Evolutionary conservation across 1,139 yeast species (phyloP).

Genomic region (Protomyces inouyei): DNA sequence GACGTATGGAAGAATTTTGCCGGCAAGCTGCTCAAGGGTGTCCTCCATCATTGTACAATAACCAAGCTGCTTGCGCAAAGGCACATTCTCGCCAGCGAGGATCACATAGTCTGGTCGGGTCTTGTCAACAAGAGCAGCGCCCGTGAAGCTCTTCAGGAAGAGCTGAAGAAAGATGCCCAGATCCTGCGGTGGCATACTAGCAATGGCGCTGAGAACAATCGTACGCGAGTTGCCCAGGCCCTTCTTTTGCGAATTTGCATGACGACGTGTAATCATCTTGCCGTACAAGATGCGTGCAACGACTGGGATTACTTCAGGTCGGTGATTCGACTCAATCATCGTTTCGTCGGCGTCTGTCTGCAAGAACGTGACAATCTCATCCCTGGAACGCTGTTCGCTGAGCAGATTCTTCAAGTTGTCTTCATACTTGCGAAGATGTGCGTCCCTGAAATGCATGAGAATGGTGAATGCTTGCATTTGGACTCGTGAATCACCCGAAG

Average conservation of each 20-base stretch:
- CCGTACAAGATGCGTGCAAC: conserved; percentile 80
- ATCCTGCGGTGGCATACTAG: conserved; percentile 54
- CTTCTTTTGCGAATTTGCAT: conserved; percentile 46
- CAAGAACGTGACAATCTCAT: conserved; percentile 67
- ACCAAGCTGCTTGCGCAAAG: conserved; percentile 60
- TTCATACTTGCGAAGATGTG: conserved; percentile 57
- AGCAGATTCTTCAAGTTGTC: conserved; percentile 70
- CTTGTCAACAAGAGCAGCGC: conserved; percentile 42
- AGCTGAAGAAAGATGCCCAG: conserved; percentile 58
- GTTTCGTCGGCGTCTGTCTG: conserved; percentile 47
- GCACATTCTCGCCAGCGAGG: background rate
- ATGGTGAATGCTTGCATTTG: conserved; percentile 73
- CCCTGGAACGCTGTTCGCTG: conserved; percentile 79
- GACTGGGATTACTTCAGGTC: conserved; percentile 58
- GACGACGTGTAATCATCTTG: conserved; percentile 46
- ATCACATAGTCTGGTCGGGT: conserved; percentile 15
- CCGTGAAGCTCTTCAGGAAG: conserved; percentile 53
- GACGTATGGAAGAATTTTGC: conserved; percentile 50
- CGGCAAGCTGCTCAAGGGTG: conserved; percentile 59
- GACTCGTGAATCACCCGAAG: conserved; percentile 57
- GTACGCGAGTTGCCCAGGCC: conserved; percentile 67
- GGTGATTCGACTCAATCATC: conserved; percentile 58
- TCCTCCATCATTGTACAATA: conserved; percentile 65
- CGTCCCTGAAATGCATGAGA: conserved; percentile 60
- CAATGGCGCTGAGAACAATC: conserved; percentile 69